Conservation (phyloP, 768 basidiomycete genomes). For the Russula olivacea region DNA sequence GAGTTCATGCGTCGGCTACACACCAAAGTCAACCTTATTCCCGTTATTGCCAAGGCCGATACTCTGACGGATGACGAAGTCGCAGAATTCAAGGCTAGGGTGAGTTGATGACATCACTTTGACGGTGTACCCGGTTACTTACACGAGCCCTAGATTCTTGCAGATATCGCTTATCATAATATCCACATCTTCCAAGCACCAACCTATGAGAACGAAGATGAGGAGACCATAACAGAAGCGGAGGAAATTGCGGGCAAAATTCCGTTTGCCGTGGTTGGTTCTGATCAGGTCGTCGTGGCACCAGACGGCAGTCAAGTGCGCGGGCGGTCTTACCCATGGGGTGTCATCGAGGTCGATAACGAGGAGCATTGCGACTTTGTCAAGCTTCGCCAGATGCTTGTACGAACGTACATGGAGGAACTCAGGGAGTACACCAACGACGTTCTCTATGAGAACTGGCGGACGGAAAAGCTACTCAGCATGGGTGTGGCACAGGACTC, state of each 20-base stretch:
- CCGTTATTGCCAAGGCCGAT: conserved; percentile 97
- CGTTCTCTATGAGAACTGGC: conserved; percentile 96
- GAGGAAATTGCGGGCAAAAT: conserved; percentile 98
- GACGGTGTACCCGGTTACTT: neutral
- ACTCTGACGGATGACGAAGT: conserved; percentile 97
- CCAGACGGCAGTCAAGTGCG: conserved; percentile 89
- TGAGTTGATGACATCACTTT: conserved; percentile 34
- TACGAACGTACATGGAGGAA: conserved; percentile 99
- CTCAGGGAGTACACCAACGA: conserved; percentile 95
- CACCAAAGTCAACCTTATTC: conserved; percentile 96
- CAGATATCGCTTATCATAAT: conserved; percentile 90
- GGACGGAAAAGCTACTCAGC: conserved; percentile 89
- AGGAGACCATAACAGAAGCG: conserved; percentile 94
- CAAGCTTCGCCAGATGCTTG: conserved; percentile 98
- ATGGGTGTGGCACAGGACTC: conserved; percentile 99
- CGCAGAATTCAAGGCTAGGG: conserved; percentile 85
- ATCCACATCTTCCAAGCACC: conserved; percentile 99
- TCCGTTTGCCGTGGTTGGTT: conserved; percentile 97
- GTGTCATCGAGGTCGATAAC: conserved; percentile 98
- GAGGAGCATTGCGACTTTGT: conserved; percentile 99
- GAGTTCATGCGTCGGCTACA: conserved; percentile 98
- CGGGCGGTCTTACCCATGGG: conserved; percentile 97
- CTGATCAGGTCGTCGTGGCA: conserved; percentile 73
- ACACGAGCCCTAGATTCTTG: conserved; percentile 56
- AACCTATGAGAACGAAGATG: conserved; percentile 96